phyloP scores from a whole-genome alignment of 2,329 filamentous ascomycete species.

The Aaosphaeria arxii region DNA sequence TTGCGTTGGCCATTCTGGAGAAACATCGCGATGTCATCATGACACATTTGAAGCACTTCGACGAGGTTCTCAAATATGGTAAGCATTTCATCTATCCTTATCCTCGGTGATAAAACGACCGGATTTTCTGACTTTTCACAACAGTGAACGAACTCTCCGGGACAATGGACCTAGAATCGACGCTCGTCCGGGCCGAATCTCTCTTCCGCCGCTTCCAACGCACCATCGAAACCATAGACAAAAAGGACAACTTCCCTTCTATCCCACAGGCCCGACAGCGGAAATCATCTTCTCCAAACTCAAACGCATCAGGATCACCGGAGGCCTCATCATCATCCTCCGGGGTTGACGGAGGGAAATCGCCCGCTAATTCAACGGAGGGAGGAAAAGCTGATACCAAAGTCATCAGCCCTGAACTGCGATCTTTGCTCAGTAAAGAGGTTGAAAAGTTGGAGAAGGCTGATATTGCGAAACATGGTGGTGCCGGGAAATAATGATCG shows the following conservation, averaged over 20 bases:
- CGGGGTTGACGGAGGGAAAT: conserved; percentile 32
- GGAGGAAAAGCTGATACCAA: conserved; percentile 39
- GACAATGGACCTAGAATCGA: conserved; percentile 85
- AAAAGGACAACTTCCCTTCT: conserved; percentile 79
- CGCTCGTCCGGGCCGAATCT: conserved; percentile 80
- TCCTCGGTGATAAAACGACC: too few relatives aligned
- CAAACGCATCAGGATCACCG: conserved; percentile 9
- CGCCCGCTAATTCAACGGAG: conserved; percentile 14
- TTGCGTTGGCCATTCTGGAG: conserved; percentile 90
- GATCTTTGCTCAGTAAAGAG: conserved; percentile 59
- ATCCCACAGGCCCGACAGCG: conserved; percentile 49
- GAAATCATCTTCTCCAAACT: conserved; percentile 33
- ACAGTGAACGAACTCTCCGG: conserved; percentile 91
- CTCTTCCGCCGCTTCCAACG: conserved; percentile 87
- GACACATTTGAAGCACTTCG: conserved; percentile 88
- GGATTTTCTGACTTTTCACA: not conserved
- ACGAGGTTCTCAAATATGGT: conserved; percentile 96
- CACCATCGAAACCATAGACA: conserved; percentile 86
- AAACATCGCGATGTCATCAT: conserved; percentile 97
- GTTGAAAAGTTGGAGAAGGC: conserved; percentile 52
- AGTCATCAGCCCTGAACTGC: conserved; percentile 63
- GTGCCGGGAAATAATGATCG: conserved; percentile 14
- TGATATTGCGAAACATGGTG: conserved; percentile 39
- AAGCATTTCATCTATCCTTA: conserved; percentile 35
- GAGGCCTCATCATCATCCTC: conserved; percentile 15